Evolutionary conservation across 257 asterid species (phyloP), one percentile per base, ranked within the genome.

Genomic region (Ballota nigra): DNA sequence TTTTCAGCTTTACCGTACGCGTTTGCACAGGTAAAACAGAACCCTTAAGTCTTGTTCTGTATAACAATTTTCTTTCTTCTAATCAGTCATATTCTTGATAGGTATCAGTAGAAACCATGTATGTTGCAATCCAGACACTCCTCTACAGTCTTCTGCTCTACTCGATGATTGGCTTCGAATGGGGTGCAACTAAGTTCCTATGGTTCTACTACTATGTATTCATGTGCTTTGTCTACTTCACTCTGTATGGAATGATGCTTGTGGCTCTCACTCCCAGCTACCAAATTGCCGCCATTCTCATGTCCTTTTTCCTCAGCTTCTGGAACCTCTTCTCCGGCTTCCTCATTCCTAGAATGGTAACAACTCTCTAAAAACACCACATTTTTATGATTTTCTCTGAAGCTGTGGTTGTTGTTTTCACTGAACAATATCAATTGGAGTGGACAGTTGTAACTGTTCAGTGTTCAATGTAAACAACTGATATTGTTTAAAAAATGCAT

Each of bases 281-380:
- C 77, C 92, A 84, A 41, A 82, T 86, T 41, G 89, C 89, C 29
- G 92, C 92, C 31, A 82, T 86, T 68, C 75, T 86, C 66, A 82
- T 86, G 89, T 86, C 92, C 4, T 86, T 84, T 74, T 86, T 86
- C 88, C 88, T 86, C 78, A 86, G 89, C 75, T 84, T 86, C 66
- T 86, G 92, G 92, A 86, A 86, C 66, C 87, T 86, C 75, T 86
- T 86, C 82, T 84, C 89, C 11, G 92, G 92, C 71, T 86, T 86
- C 80, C 92, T 86, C 81, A 84, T 86, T 73, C 85, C 89, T 5
- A 79, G 92, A 71, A 86, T 77, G 89, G 92, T 86, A 81, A 80
- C 69, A 20, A 20, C 3, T 64, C 45, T 29, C 18, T 15, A 33
- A 12, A 33, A 43, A 12, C 31, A 13, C 13, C 13, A 11, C 8